Evolutionary conservation across 768 basidiomycete genomes (phyloP).

Genomic region (Nidularia pulvinata): DNA sequence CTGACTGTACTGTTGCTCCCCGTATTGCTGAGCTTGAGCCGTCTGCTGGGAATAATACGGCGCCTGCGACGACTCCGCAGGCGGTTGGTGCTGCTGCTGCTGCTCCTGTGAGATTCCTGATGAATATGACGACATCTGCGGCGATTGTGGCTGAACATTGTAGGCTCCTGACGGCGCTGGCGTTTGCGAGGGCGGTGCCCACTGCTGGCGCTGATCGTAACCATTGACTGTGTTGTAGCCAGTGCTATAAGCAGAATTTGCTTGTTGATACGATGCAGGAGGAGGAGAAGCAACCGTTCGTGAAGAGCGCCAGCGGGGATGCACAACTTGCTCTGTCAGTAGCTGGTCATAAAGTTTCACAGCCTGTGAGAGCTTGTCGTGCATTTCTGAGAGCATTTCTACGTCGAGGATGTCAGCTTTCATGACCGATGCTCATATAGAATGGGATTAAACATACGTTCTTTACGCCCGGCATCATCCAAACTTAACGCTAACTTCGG

Average conservation of each 20-base stretch:
- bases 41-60: slow-evolving; percentile 1
- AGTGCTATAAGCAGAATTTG: slow-evolving; percentile 6
- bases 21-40: slow-evolving; percentile 5
- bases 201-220: slow-evolving; percentile 10
- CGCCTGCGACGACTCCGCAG: not conserved
- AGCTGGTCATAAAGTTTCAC: slow-evolving; percentile 91
- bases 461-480: slow-evolving; percentile 85
- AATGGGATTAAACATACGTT: slow-evolving; percentile 46
- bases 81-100: slow-evolving; percentile 5
- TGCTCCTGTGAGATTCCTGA: slow-evolving; percentile 12
- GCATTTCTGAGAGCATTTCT: slow-evolving; percentile 94
- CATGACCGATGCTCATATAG: not conserved
- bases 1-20: slow-evolving; percentile 4
- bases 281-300: slow-evolving; percentile 20
- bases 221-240: slow-evolving; percentile 4
- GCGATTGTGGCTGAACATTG: not conserved
- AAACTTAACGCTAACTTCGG: slow-evolving; percentile 84
- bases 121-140: slow-evolving; percentile 9
- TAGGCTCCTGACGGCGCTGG: not conserved
- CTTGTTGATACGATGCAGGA: slow-evolving; percentile 24
- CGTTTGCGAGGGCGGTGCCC: not conserved
- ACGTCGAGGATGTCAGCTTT: not conserved
- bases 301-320: slow-evolving; percentile 61
- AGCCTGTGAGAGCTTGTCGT: slow-evolving; percentile 89
- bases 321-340: slow-evolving; percentile 79